Evolutionary conservation across 1,139 yeast genomes (phyloP).

Genomic region (Saccharomyces pastorianus): DNA sequence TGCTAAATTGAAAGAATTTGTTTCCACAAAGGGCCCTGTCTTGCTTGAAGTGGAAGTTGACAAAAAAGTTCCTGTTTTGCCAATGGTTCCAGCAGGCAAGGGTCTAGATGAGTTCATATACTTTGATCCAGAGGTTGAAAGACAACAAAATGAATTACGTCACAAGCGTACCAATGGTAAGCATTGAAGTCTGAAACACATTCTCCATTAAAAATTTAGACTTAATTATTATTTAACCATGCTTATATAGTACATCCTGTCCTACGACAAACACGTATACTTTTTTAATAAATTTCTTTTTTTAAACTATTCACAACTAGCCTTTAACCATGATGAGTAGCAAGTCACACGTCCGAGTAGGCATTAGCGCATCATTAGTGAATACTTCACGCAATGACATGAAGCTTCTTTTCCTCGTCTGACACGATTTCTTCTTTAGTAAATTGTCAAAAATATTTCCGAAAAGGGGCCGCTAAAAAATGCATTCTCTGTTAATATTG

Average conservation of each 20-base stretch:
- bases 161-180: slow-evolving; percentile 35
- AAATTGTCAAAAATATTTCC: neutral
- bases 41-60: slow-evolving; percentile 86
- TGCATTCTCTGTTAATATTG: too few species aligned
- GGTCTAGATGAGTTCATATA: slow-evolving; percentile 86
- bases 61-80: slow-evolving; percentile 94
- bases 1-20: slow-evolving; percentile 59
- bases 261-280: too few species aligned
- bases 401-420: too few species aligned
- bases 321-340: too few species aligned
- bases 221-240: neutral
- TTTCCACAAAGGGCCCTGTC: slow-evolving; percentile 75
- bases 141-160: slow-evolving; percentile 52
- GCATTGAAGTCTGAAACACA: slow-evolving; percentile 20
- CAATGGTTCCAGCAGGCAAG: slow-evolving; percentile 97
- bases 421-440: neutral
- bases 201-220: neutral
- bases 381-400: too few species aligned
- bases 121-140: slow-evolving; percentile 75
- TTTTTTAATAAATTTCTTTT: too few species aligned
- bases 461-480: neutral
- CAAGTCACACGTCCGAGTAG: too few species aligned
- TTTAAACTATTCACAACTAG: too few species aligned
- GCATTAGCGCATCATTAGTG: too few species aligned
- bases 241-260: too few species aligned